Conservation (phyloP, 2,329 filamentous ascomycete genomes). For the Talaromyces rugulosus region DNA sequence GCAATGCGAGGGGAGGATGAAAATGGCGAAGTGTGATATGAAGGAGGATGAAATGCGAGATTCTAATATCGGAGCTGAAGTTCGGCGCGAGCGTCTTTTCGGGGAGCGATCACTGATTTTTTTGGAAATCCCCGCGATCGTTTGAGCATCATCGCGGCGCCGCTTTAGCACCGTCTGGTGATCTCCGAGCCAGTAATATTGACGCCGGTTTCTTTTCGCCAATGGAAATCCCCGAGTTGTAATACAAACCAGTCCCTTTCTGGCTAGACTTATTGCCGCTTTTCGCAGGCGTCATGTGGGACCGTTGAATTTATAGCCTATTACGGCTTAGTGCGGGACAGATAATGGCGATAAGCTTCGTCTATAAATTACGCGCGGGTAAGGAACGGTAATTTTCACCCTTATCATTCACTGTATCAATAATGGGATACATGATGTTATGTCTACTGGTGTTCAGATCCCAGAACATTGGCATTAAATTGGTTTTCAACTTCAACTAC, state of each 20-base stretch:
- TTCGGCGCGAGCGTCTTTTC: constrained; percentile 7
- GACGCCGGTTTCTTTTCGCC: neutral
- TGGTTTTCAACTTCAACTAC: neutral
- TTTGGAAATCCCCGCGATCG: constrained; percentile 7
- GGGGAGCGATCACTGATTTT: constrained; percentile 8
- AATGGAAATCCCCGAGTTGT: neutral
- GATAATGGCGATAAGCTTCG: neutral
- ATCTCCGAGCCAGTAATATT: neutral
- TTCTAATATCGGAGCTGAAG: constrained; percentile 7
- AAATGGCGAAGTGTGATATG: neutral
- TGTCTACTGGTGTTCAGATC: neutral
- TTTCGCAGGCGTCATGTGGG: neutral
- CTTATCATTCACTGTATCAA: neutral
- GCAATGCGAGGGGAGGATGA: neutral
- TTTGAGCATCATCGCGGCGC: neutral
- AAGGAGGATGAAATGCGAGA: neutral
- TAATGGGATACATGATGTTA: neutral
- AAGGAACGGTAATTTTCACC: neutral
- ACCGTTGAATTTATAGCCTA: neutral
- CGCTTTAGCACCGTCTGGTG: constrained; percentile 1
- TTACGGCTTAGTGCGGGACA: neutral
- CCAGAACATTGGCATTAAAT: neutral
- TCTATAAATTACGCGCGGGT: neutral
- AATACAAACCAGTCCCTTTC: neutral
- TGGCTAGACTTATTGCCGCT: neutral